phyloP scores from a whole-genome alignment of 768 basidiomycete species.

The Lactarius vividus region DNA sequence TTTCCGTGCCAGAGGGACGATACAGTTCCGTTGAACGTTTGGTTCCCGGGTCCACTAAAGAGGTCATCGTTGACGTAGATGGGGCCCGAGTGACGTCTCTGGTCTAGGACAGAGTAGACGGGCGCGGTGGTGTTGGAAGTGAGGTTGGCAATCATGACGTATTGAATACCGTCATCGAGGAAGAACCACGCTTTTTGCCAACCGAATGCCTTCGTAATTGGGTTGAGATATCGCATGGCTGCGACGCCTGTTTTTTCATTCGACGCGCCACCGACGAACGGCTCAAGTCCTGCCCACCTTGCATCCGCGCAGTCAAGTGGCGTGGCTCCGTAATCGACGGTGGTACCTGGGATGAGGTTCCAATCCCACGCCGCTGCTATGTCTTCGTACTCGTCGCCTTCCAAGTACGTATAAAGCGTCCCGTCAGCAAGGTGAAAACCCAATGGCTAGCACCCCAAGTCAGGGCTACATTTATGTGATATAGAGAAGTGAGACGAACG shows the following conservation, averaged over 20 bases:
- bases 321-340: slow-evolving; percentile 60
- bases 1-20: slow-evolving; percentile 60
- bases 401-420: slow-evolving; percentile 57
- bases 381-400: slow-evolving; percentile 70
- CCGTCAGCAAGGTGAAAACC: slow-evolving; percentile 68
- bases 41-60: slow-evolving; percentile 9
- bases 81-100: slow-evolving; percentile 45
- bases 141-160: slow-evolving; percentile 57
- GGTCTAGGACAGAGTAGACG: slow-evolving; percentile 66
- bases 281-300: slow-evolving; percentile 44
- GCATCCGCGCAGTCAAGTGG: slow-evolving; percentile 47
- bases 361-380: slow-evolving; percentile 74
- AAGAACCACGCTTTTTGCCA: slow-evolving; percentile 79
- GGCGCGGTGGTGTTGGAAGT: slow-evolving; percentile 43
- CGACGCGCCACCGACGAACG: slow-evolving; percentile 66
- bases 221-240: slow-evolving; percentile 68
- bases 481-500: slow-evolving; percentile 7
- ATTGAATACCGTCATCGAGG: slow-evolving; percentile 58
- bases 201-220: slow-evolving; percentile 47
- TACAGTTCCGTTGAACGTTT: slow-evolving; percentile 32
- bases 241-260: slow-evolving; percentile 54
- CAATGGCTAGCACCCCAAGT: slow-evolving; percentile 19
- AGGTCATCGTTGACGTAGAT: slow-evolving; percentile 44
- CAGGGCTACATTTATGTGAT: neutral
- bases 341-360: slow-evolving; percentile 73